Base-by-base conservation (phyloP, 352 stramenopile species). In the Pythium guiyangense region DNA sequence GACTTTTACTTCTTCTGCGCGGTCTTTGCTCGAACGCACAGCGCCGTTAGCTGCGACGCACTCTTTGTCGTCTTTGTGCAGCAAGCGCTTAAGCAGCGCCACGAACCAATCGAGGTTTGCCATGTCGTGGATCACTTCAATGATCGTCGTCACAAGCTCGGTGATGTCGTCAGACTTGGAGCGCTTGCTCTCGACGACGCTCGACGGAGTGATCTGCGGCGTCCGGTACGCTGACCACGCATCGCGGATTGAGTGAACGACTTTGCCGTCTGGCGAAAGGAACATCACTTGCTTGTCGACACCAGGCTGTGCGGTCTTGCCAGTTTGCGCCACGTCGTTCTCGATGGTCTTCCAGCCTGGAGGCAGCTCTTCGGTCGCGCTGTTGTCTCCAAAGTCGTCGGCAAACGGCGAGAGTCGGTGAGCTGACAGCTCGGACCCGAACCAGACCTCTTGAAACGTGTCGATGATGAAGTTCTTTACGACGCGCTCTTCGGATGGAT, bases 381-480 rank as follows among this genome's bases (percentile, higher is more conserved):
- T 45, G 48, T 72, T 69, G 59, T 77, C 70, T 18, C 55, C 62
- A 64, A 88, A 78, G n/a, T 74, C 69, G 29, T 60, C 54, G 0
- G 57, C 59, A 3, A 46, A 6, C 8, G 56, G 44, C 8, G 71
- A 84, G 3, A 86, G 62, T 50, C 72, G 69, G 3, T 62, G 67
- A 6, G 69, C 74, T 27, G 69, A 68, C 14, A 90, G 67, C 2
- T 87, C 80, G 1, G 69, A 55, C 17, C 83, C 85, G 57, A 96
- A 96, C 86, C 86, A 96, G 29, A 89, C 61, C 46, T 96, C 86
- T 65, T 94, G 84, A 22, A 95, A 90, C 9, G 77, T 92, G 47
- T 91, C 78, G 22, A 94, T 88, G 52, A 95, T 82, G 39, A 84
- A 90, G 42, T 92, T 89, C 55, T 94, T 95, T 17, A 95, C 57